phyloP scores from a whole-genome alignment of 2,329 filamentous ascomycete genomes.

The Botrytis fabae region DNA sequence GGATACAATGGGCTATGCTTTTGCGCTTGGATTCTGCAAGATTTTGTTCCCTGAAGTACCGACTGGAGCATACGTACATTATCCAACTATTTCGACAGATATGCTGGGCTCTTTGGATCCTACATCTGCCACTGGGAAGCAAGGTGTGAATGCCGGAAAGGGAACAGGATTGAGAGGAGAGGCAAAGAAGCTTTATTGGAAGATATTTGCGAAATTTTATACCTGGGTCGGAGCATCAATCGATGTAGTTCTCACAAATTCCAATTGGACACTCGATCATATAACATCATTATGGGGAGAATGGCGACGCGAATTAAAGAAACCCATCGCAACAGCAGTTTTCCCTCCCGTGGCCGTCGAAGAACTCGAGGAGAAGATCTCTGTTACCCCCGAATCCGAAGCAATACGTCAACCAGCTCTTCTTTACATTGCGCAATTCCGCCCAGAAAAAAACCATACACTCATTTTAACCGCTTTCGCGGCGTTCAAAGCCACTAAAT shows the following conservation, averaged over 20 bases:
- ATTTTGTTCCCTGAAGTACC: conserved; percentile 78
- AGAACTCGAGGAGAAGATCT: conserved; percentile 74
- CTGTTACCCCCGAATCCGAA: conserved; percentile 69
- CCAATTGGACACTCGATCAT: conserved; percentile 86
- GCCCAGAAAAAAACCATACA: conserved; percentile 94
- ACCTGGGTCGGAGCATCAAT: conserved; percentile 78
- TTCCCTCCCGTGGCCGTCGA: conserved; percentile 91
- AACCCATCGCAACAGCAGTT: conserved; percentile 64
- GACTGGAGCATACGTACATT: conserved; percentile 93
- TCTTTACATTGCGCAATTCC: conserved; percentile 95
- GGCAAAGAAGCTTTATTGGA: conserved; percentile 82
- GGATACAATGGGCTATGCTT: conserved; percentile 98
- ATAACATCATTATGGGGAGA: conserved; percentile 78
- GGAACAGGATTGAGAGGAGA: conserved; percentile 70
- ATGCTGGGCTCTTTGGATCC: conserved; percentile 86
- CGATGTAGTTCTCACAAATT: conserved; percentile 97
- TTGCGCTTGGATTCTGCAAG: conserved; percentile 79
- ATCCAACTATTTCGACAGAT: conserved; percentile 96
- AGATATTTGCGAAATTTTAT: conserved; percentile 79
- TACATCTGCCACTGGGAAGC: conserved; percentile 54
- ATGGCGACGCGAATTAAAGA: conserved; percentile 48
- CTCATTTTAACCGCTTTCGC: conserved; percentile 85
- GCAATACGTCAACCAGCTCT: conserved; percentile 68
- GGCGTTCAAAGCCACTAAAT: conserved; percentile 63
- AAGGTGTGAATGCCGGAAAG: conserved; percentile 80